Percentiles rank a stretch among this genome's conserved stretches.
phyloP scores from a whole-genome alignment of 192 early-diverging fungal genomes.

The Helicostylum pulchrum region DNA sequence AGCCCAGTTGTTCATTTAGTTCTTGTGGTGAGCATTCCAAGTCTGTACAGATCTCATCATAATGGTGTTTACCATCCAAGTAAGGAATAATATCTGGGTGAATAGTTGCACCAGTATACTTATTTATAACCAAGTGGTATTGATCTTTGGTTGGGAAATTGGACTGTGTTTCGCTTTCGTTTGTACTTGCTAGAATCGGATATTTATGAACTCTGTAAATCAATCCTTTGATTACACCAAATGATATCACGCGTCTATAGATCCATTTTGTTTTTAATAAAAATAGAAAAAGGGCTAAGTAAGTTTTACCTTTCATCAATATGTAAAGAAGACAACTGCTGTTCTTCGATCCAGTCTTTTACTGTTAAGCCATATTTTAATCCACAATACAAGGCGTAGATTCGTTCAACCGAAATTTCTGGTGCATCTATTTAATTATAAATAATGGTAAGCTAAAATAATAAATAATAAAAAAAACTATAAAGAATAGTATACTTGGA shows the following conservation, averaged over 20 bases:
- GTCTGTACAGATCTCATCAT: constrained; percentile 72
- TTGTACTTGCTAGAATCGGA: constrained; percentile 53
- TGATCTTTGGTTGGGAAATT: constrained; percentile 1
- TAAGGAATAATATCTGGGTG: constrained; percentile 35
- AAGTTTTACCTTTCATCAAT: constrained; percentile 73
- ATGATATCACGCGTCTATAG: constrained; percentile 81
- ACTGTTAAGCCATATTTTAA: constrained; percentile 77
- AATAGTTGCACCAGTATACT: constrained; percentile 23
- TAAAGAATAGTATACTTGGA: constrained; percentile 29
- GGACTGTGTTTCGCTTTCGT: neutral
- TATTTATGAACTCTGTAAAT: constrained; percentile 90
- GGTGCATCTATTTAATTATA: constrained; percentile 32
- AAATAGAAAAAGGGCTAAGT: neutral
- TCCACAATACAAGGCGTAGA: constrained; percentile 78
- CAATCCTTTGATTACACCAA: constrained; percentile 83
- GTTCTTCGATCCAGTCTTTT: constrained; percentile 83
- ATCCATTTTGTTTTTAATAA: constrained; percentile 11
- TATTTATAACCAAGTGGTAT: constrained; percentile 19
- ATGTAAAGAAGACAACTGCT: constrained; percentile 58
- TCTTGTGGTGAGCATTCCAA: constrained; percentile 59
- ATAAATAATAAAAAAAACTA: neutral
- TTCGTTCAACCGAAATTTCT: constrained; percentile 59
- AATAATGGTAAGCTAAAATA: neutral
- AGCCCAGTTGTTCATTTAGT: constrained; percentile 49
- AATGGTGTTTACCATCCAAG: constrained; percentile 68